Evolutionary conservation across 495 filamentous ascomycete genomes (phyloP).

Genomic region (Podospora conica): DNA sequence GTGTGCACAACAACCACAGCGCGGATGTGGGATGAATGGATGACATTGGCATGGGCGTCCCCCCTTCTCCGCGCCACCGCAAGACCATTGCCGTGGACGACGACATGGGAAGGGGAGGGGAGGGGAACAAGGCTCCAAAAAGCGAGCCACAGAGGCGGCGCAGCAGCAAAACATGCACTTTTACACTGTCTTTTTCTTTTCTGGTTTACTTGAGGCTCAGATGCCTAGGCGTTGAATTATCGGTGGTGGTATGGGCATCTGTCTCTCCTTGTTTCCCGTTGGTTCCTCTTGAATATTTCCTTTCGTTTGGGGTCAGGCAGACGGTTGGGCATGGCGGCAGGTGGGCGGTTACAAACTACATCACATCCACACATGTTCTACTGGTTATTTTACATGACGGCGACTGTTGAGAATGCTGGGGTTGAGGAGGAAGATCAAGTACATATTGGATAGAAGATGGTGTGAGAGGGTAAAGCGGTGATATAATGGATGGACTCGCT

Average conservation of each 20-base stretch:
- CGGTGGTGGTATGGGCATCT: neutral
- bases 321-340: too few relatives aligned
- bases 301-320: neutral
- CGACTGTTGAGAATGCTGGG: too few relatives aligned
- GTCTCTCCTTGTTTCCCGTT: neutral
- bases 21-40: neutral
- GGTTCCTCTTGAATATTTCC: neutral
- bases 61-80: neutral
- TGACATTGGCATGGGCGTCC: neutral
- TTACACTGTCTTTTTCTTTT: neutral
- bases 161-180: neutral
- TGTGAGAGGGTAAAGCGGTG: too few relatives aligned
- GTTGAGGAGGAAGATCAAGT: too few relatives aligned
- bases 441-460: too few relatives aligned
- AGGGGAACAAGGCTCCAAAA: neutral
- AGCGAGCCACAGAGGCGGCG: neutral
- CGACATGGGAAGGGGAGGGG: neutral
- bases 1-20: neutral
- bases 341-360: neutral
- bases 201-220: neutral
- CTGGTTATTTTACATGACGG: too few relatives aligned
- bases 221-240: neutral
- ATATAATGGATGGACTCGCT: too few relatives aligned
- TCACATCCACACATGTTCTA: neutral
- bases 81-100: neutral